A percentile compares a stretch with the other conserved stretches of the same genome.
These are phyloP conservation scores for Stramenopiles sp. DNA, from an alignment of 352 stramenopile species.

Conservation along the genomic window DNA sequence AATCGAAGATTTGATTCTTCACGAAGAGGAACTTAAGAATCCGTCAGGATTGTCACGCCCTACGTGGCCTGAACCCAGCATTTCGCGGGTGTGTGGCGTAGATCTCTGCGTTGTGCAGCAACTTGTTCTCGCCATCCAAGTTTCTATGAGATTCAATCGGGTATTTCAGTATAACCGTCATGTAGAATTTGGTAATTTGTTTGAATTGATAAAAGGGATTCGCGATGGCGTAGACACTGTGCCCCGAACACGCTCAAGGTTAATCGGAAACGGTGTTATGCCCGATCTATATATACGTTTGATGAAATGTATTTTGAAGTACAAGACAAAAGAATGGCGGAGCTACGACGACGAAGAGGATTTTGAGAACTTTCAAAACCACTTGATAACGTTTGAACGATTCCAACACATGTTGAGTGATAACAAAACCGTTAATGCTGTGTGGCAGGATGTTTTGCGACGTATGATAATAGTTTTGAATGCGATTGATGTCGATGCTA, in stretches of 20 bases:
- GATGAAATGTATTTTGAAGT: neutral
- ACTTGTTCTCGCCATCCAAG: neutral
- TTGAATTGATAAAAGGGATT: neutral
- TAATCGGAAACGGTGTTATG: neutral
- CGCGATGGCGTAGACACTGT: neutral
- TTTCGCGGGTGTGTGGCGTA: neutral
- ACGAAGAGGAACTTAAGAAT: neutral
- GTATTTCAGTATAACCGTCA: neutral
- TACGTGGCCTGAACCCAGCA: neutral
- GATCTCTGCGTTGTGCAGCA: neutral
- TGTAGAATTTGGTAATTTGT: neutral
- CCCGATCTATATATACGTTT: neutral
- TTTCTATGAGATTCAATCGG: neutral
- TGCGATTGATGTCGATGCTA: neutral
- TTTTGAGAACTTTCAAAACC: neutral
- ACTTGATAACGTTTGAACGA: neutral
- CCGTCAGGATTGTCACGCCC: neutral
- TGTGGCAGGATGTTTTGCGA: neutral
- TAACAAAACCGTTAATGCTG: neutral
- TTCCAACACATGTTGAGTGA: neutral
- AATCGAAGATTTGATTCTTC: neutral
- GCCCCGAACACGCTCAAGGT: neutral
- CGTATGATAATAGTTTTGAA: neutral
- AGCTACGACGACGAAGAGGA: neutral
- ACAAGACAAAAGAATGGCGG: neutral